Evolutionary conservation across 2,329 filamentous ascomycete species (phyloP), one percentile per base, ranked within the genome.

Genomic region (Penicillium sp.): DNA sequence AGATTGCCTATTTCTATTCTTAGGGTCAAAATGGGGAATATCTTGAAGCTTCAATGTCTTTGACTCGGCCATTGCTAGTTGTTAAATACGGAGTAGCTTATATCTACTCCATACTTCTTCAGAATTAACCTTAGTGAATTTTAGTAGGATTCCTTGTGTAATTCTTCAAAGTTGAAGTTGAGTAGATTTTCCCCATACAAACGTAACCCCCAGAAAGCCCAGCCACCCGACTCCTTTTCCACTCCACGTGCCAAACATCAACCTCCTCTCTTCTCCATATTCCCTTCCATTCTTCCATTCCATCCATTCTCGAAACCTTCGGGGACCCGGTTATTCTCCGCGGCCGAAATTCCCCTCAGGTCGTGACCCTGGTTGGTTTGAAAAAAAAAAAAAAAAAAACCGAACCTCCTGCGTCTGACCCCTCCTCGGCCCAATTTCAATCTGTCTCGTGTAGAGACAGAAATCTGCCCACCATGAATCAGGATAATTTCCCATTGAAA

Each of bases 401-500:
- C n/a, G n/a, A n/a, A n/a, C n/a, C n/a, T n/a, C 48, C 51, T 61
- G 57, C 61, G 57, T 60, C 58, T 63, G 53, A 61, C 60, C 56
- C 67, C 59, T 58, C 59, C 55, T 60, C 61, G 60, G 58, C 61
- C 60, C 61, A 67, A 65, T 65, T 62, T 58, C 62, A 64, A 67
- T 58, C 60, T 60, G 53, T 62, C 58, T 61, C 60, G 56, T 58
- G 58, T 55, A 60, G 53, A 60, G 55, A 60, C 59, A 63, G 55
- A 53, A 53, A 32, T 53, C 56, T 60, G 57, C 61, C 64, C 68
- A 59, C 56, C 66, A 73, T 73, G 70, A 72, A 66, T 65, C 63
- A 69, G 56, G 69, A 71, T 57, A 64, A 57, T 60, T 71, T 71
- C 57, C 69, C 70, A 53, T 66, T 74, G 57, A 73, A 71, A 67